A percentile compares a stretch with the other conserved stretches of the same genome.
Conservation (phyloP, 257 asterid species). For the Plantago elongata region DNA sequence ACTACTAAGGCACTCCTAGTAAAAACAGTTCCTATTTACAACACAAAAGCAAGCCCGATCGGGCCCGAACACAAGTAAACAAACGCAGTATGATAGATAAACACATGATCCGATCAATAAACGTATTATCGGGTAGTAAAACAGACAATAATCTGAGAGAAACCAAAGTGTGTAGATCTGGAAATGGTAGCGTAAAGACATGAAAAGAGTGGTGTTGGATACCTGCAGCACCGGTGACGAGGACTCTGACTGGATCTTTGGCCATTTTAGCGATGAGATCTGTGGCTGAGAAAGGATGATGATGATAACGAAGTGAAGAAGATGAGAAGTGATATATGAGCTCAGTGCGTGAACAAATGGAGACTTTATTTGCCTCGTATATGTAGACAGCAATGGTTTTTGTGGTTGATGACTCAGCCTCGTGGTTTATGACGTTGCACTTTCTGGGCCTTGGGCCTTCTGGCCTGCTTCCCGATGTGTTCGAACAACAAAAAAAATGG, state of each 20-base stretch:
- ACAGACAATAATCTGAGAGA: background rate
- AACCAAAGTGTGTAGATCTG: conserved; percentile 14
- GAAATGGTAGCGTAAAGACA: background rate
- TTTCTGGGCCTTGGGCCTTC: too few relatives aligned
- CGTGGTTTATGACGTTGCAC: too few relatives aligned
- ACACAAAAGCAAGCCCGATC: background rate
- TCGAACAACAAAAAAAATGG: too few relatives aligned
- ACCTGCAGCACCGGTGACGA: conserved; percentile 95
- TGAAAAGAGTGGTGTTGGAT: background rate
- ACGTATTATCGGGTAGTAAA: background rate
- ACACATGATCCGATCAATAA: conserved; percentile 14
- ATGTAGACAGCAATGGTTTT: too few relatives aligned
- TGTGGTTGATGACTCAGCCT: too few relatives aligned
- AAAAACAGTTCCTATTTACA: background rate
- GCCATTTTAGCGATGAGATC: conserved; percentile 46
- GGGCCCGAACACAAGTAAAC: background rate
- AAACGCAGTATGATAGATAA: background rate
- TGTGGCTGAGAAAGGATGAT: conserved; percentile 12
- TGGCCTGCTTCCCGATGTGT: too few relatives aligned
- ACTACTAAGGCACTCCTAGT: too few relatives aligned
- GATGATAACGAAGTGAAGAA: conserved; percentile 18
- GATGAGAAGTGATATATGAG: background rate
- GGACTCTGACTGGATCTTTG: conserved; percentile 73
- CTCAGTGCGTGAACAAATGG: background rate
- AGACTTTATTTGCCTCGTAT: background rate